A percentile compares a stretch with the other conserved stretches of the same genome.
phyloP scores from a whole-genome alignment of 2,329 filamentous ascomycete genomes.

The Diaporthe humulicola region DNA sequence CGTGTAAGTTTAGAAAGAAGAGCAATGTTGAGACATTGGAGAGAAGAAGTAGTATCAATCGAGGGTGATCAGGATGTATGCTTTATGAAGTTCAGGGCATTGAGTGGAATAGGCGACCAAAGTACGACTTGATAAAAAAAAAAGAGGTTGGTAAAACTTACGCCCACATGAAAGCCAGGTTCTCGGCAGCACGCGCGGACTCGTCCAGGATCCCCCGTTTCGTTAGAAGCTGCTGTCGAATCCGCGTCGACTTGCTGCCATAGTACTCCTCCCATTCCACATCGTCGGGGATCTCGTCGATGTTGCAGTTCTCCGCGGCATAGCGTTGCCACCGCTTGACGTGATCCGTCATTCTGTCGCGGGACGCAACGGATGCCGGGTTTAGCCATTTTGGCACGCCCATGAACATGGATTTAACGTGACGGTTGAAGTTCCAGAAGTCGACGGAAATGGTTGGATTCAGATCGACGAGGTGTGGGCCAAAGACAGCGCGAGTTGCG shows the following conservation, averaged over 20 bases:
- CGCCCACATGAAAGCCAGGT: constrained; percentile 18
- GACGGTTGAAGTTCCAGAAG: constrained; percentile 48
- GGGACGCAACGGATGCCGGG: constrained; percentile 41
- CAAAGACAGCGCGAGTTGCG: constrained; percentile 44
- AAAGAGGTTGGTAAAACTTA: too few species aligned
- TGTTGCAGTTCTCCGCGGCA: constrained; percentile 41
- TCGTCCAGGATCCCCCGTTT: constrained; percentile 8
- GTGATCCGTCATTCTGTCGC: constrained; percentile 43
- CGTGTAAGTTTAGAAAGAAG: not conserved
- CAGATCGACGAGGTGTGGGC: constrained; percentile 45
- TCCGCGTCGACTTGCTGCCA: constrained; percentile 38
- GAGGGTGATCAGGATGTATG: too few species aligned
- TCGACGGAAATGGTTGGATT: constrained; percentile 44
- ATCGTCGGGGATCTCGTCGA: constrained; percentile 40
- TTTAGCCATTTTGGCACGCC: constrained; percentile 46
- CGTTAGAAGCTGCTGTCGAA: constrained; percentile 15
- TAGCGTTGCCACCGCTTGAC: constrained; percentile 46
- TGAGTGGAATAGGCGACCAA: too few species aligned
- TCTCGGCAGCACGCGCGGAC: constrained; percentile 11
- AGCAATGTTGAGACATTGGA: not conserved
- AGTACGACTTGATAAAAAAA: too few species aligned
- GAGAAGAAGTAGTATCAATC: too few species aligned
- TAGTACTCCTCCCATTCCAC: constrained; percentile 47
- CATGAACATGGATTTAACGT: constrained; percentile 42
- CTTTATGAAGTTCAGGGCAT: too few species aligned